Percentiles rank a stretch among this genome's conserved stretches.
Evolutionary conservation across 148 eudicot species (phyloP).

Genomic region (Chenopodium quinoa): DNA sequence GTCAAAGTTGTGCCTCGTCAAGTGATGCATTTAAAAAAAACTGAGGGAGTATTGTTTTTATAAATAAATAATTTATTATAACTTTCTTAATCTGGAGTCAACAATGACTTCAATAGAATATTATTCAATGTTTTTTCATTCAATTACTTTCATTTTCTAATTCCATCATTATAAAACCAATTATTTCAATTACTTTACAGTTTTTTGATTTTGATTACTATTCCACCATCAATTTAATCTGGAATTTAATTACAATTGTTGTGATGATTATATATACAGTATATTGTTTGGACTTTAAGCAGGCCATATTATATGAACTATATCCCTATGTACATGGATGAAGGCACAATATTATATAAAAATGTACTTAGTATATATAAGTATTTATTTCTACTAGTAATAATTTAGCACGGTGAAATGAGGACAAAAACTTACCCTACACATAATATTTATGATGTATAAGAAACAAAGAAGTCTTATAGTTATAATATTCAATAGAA

Average conservation of each 20-base stretch:
- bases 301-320: neutral
- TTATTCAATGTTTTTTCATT: no score
- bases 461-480: neutral
- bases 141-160: no score
- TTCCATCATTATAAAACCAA: no score
- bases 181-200: neutral
- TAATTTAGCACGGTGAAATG: neutral
- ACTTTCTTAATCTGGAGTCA: no score
- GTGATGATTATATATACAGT: no score
- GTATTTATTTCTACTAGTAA: neutral
- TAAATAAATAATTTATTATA: no score
- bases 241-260: neutral
- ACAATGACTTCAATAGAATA: no score
- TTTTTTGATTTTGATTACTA: neutral
- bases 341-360: neutral
- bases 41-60: no score
- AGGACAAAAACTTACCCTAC: neutral
- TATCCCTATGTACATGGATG: neutral
- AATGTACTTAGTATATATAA: no score
- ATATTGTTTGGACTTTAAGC: neutral
- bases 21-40: no score
- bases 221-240: neutral
- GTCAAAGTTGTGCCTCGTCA: no score
- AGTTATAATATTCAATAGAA: neutral
- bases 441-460: neutral